Evolutionary conservation across 371 early-diverging fungal genomes (phyloP), one percentile per base, ranked within the genome.

Genomic region (Dinochytrium kinnereticum): DNA sequence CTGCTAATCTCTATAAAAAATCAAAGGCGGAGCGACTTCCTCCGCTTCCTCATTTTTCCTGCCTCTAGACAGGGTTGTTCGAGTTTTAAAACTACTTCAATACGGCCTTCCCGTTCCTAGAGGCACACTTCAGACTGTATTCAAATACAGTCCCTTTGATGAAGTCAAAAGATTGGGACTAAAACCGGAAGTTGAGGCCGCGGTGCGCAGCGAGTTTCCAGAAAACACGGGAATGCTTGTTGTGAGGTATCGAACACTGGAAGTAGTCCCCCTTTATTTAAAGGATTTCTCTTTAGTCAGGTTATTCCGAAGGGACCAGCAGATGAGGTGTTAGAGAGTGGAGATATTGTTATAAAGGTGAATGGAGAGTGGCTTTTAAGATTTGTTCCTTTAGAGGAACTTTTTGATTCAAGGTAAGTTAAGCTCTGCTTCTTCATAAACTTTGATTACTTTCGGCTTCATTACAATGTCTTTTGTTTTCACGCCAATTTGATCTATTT

Each of bases 1-100:
- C 13, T 31, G 15, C 1, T 36, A 15, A 5, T 69, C 51, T 49
- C 37, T 34, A 15, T 37, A 1, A 49, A 13, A 24, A 30, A 0
- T 53, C 2, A 13, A 28, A 75, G 75, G 80, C 21, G 83, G 83
- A 0, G 75, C 81, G 2, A 78, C 76, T 7, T 36, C 57, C 51
- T 92, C 93, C n/a, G 94, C 94, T 1, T 91, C 96, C 1, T 91
- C 91, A 75, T 96, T 94, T 86, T 96, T 94, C 78, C 87, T 96
- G 57, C 97, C 97, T 1, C 77, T 85, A 15, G 85, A 82, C 36
- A 59, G 96, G 70, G 91, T 96, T 19, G 91, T 90, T 51, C 88
- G 93, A 28, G 96, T 94, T 19, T 79, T 97, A 39, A 81, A 82
- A 2, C 89, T 85, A 72, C 84, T 97, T 66, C 91, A 89, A 72